Conservation (phyloP, 2,329 filamentous ascomycete species). For the Lachnellula occidentalis region DNA sequence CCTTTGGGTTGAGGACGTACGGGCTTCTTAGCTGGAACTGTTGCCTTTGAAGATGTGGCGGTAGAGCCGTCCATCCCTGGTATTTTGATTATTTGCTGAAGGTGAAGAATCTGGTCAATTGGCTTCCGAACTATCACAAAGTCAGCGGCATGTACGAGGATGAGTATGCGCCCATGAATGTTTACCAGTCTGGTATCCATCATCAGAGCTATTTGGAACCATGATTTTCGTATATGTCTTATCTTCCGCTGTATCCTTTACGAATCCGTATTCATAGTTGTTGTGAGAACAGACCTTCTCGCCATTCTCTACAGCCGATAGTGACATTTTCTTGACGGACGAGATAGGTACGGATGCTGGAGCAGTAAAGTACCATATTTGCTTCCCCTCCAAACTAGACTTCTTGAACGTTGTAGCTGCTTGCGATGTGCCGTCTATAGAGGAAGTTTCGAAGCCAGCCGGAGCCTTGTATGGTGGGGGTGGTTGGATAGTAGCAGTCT, state of each 20-base stretch:
- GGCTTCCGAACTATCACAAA: constrained; percentile 19
- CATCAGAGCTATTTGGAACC: constrained; percentile 51
- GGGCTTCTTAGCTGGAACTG: constrained; percentile 43
- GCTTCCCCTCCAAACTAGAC: constrained; percentile 59
- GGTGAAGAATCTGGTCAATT: constrained; percentile 56
- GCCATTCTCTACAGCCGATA: constrained; percentile 50
- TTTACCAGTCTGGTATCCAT: constrained; percentile 51
- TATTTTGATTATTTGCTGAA: constrained; percentile 58
- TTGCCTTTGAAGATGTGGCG: constrained; percentile 30
- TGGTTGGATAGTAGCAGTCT: constrained; percentile 11
- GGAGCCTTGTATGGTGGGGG: constrained; percentile 23
- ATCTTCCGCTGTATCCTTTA: constrained; percentile 46
- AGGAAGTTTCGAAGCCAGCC: constrained; percentile 22
- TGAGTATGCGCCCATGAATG: constrained; percentile 5
- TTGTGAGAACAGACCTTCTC: constrained; percentile 56
- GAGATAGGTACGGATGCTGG: constrained; percentile 65
- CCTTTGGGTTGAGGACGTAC: constrained; percentile 62
- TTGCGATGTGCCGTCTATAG: constrained; percentile 11
- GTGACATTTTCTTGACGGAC: constrained; percentile 58
- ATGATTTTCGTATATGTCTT: constrained; percentile 52
- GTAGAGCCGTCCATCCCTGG: constrained; percentile 35
- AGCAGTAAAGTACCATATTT: constrained; percentile 76
- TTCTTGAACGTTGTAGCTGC: constrained; percentile 48
- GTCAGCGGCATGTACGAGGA: not conserved
- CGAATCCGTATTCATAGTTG: constrained; percentile 57